These are phyloP conservation scores for Psilocybe cyanescens DNA, from an alignment of 768 basidiomycete species.

Conservation along the genomic window DNA sequence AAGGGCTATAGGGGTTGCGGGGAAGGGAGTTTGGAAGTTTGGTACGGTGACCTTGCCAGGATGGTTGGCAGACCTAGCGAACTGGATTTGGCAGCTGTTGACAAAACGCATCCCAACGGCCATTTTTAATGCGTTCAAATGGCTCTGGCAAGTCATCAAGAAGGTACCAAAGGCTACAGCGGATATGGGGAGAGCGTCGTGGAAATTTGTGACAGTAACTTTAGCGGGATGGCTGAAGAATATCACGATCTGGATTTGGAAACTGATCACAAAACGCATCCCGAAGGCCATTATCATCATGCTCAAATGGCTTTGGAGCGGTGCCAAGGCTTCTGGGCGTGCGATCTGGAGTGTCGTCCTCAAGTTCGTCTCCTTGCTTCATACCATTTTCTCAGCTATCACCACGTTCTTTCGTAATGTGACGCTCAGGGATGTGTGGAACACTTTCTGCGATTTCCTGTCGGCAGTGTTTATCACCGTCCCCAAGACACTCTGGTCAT, in stretches of 20 bases:
- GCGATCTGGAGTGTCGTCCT: neutral
- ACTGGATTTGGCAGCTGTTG: slow-evolving; percentile 5
- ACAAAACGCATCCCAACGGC: slow-evolving; percentile 6
- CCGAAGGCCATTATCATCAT: neutral
- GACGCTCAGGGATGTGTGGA: slow-evolving; percentile 11
- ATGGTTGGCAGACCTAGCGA: neutral
- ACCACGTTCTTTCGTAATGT: slow-evolving; percentile 2
- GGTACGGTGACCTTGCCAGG: slow-evolving; percentile 6
- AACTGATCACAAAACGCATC: neutral
- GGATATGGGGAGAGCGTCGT: neutral
- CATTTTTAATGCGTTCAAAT: neutral
- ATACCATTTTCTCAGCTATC: slow-evolving; percentile 6
- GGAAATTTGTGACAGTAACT: neutral
- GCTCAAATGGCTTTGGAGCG: slow-evolving; percentile 1
- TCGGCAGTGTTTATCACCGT: slow-evolving; percentile 9
- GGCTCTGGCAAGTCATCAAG: slow-evolving; percentile 1
- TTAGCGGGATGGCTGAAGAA: neutral
- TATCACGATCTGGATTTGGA: neutral
- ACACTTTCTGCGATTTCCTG: neutral
- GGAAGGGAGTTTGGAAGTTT: slow-evolving; percentile 4
- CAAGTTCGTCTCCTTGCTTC: slow-evolving; percentile 5
- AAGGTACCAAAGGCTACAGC: neutral
- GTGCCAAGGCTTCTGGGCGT: neutral
- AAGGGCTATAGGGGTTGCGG: neutral
- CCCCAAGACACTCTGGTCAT: slow-evolving; percentile 4